Evolutionary conservation across 306 rosid species (phyloP), one percentile per base, ranked within the genome.

Genomic region (Elaeagnus macrophylla): DNA sequence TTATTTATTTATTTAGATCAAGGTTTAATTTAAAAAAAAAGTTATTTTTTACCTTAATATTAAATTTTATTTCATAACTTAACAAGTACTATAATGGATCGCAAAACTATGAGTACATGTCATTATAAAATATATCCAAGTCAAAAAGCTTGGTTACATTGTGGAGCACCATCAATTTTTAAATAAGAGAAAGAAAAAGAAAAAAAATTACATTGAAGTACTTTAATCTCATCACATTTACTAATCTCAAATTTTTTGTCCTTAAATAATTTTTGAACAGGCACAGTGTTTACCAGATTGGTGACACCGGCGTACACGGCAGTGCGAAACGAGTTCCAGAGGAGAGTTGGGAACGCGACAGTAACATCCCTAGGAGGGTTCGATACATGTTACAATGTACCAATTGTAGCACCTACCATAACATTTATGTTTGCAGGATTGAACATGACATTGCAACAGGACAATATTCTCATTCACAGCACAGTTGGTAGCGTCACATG

Each of bases 201-300:
- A n/a, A n/a, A n/a, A n/a, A n/a, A n/a, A n/a, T n/a, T n/a, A n/a
- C n/a, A n/a, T n/a, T n/a, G n/a, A n/a, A n/a, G n/a, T n/a, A n/a
- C n/a, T n/a, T n/a, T n/a, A n/a, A n/a, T n/a, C n/a, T n/a, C n/a
- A n/a, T n/a, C n/a, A n/a, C n/a, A n/a, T n/a, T n/a, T n/a, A n/a
- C n/a, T n/a, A n/a, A n/a, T n/a, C n/a, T n/a, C 10, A 15, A 11
- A 25, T 46, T 0, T 11, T 1, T 5, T 9, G 12, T 8, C 0
- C 8, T 7, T n/a, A 5, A 11, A 13, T 7, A 10, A 47, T 15
- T 12, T 25, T 16, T 19, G 15, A 39, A 1, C 15, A 91, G 99
- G 99, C 13, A 93, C 99, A 6, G 95, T 81, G 9, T 93, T 93
- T 65, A 93, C 96, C 9, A 64, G 99, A 10, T 68, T 93, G 37